These are phyloP conservation scores for Penicillium diatomitis DNA, from an alignment of 495 filamentous ascomycete genomes.

Conservation along the genomic window DNA sequence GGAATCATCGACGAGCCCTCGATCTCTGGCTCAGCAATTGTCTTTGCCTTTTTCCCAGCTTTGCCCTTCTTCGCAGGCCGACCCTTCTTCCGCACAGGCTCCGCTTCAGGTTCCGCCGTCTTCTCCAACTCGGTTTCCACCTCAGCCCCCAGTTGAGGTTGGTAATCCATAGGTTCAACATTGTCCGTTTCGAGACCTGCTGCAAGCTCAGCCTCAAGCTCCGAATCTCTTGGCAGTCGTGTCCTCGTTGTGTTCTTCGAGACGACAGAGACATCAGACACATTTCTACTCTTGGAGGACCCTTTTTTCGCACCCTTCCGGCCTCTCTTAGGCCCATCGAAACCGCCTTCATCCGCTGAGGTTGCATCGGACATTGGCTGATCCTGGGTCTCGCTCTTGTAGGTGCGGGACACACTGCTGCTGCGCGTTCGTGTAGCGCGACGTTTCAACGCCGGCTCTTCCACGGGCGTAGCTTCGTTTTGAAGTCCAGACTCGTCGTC, in stretches of 20 bases:
- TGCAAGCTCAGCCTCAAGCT: conserved; percentile 59
- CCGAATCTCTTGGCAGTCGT: conserved; percentile 47
- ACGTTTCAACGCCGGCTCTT: conserved; percentile 53
- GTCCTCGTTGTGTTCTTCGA: conserved; percentile 29
- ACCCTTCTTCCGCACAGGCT: conserved; percentile 21
- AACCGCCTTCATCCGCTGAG: conserved; percentile 13
- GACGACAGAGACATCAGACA: conserved; percentile 42
- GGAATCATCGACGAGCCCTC: background rate
- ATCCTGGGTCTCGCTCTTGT: conserved; percentile 11
- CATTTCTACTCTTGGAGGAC: conserved; percentile 40
- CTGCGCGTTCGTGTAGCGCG: conserved; percentile 47
- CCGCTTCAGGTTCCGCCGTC: conserved; percentile 11
- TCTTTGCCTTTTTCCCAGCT: conserved; percentile 30
- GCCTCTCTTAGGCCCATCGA: conserved; percentile 26
- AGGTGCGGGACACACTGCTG: conserved; percentile 24
- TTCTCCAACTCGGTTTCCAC: conserved; percentile 16
- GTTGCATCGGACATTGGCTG: conserved; percentile 16
- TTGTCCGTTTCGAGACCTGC: conserved; percentile 46
- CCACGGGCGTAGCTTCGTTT: conserved; percentile 29
- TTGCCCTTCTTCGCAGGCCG: conserved; percentile 28
- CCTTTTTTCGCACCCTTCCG: conserved; percentile 36
- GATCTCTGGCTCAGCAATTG: conserved; percentile 6
- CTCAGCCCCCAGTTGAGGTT: too few relatives aligned
- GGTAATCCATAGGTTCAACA: background rate
- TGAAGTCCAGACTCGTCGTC: conserved; percentile 23